Percentiles rank a stretch among this genome's conserved stretches.
phyloP scores from a whole-genome alignment of 192 early-diverging fungal species.

The Kickxella alabastrina region DNA sequence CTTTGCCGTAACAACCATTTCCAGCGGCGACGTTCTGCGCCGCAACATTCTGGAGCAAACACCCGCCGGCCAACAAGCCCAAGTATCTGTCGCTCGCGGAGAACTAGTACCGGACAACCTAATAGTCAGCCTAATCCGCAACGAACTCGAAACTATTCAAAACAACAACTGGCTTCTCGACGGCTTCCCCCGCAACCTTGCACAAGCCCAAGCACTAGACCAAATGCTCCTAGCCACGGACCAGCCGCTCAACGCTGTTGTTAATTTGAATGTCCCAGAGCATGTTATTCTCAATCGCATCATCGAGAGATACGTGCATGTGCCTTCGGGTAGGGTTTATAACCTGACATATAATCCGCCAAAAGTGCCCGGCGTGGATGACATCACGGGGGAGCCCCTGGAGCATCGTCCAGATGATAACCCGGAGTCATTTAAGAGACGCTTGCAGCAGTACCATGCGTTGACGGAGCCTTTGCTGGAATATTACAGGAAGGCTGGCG shows the following conservation, averaged over 20 bases:
- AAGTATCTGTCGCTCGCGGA: slow-evolving; percentile 39
- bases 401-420: slow-evolving; percentile 86
- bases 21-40: slow-evolving; percentile 86
- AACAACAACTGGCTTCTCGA: slow-evolving; percentile 75
- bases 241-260: slow-evolving; percentile 76
- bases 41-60: slow-evolving; percentile 72
- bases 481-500: slow-evolving; percentile 66
- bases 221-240: slow-evolving; percentile 46
- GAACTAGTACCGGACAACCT: slow-evolving; percentile 43
- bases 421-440: slow-evolving; percentile 73
- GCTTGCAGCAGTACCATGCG: slow-evolving; percentile 72
- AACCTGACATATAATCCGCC: slow-evolving; percentile 94
- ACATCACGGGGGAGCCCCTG: slow-evolving; percentile 91
- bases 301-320: slow-evolving; percentile 93
- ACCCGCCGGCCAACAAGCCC: slow-evolving; percentile 56
- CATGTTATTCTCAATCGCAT: slow-evolving; percentile 86
- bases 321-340: slow-evolving; percentile 87
- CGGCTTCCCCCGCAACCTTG: slow-evolving; percentile 84
- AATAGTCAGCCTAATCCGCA: slow-evolving; percentile 40
- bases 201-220: slow-evolving; percentile 72
- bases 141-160: slow-evolving; percentile 25
- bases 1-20: slow-evolving; percentile 67
- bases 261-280: slow-evolving; percentile 90
- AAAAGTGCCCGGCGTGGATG: slow-evolving; percentile 70
- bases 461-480: slow-evolving; percentile 79